Base-by-base conservation (phyloP, 2,329 filamentous ascomycete genomes). In the Xylaria hypoxylon region DNA sequence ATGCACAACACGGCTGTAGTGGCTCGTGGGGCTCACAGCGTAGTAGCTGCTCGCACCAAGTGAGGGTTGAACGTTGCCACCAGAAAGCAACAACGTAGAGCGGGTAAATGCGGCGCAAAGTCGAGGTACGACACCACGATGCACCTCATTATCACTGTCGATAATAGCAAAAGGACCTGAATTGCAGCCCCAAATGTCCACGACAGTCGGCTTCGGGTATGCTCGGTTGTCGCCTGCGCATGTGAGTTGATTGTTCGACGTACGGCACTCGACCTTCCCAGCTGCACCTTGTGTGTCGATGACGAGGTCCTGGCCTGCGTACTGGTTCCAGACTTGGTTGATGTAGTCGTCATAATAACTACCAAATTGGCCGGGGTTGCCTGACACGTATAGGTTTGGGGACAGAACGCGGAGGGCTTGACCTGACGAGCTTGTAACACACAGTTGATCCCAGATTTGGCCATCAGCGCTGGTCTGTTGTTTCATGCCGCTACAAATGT, bases 1-100 rank as follows among this genome's bases (percentile, higher is more conserved):
- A 76, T 91, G 89, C 1, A 91, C 82, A 31, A 91, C 80, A 11
- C 87, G 80, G 42, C 85, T 81, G 72, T 90, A 91, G 73, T 90
- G 88, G 70, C 77, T 81, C 13, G 82, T 84, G 0, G 83, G 80
- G 42, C 76, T 71, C 11, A 48, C 68, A 1, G 74, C 76, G 74
- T 87, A 87, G 76, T 86, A 87, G 35, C 68, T 65, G 22, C 71
- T 70, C 0, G 75, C 67, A 4, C 69, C 62, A 0, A 82, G 69
- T 7, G 76, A 77, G 0, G 85, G 85, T 71, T 86, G 82, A 3
- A 80, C 67, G 69, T 83, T 73, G 22, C 85, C 85, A 1, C 82
- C 84, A 11, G 78, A 73, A 1, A 84, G 28, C 47, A 85, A 75
- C 13, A 84, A 78, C 11, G 80, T 85, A 40, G 78, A 79, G 11